Evolutionary conservation across 345 rosid genomes (phyloP).

Genomic region (Salix purpurea): DNA sequence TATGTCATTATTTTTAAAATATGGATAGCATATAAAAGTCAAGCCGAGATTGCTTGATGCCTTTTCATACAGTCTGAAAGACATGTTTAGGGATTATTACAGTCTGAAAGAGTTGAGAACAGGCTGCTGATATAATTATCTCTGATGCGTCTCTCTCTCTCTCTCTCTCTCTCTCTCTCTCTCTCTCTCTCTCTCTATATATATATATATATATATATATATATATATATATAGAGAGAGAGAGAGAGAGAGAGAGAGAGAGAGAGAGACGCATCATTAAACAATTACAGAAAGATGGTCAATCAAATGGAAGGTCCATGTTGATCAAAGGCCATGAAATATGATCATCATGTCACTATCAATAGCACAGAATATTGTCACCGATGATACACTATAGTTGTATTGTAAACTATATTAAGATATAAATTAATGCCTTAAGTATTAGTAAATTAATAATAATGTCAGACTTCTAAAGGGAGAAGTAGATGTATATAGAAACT

Average conservation of each 20-base stretch:
- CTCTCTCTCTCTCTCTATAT: no score
- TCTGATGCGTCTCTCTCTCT: neutral
- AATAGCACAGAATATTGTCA: neutral
- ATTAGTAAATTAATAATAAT: conserved; percentile 1
- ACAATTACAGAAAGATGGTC: neutral
- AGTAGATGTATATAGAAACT: neutral
- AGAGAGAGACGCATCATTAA: neutral
- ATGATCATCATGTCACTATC: neutral
- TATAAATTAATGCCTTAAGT: neutral
- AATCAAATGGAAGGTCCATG: no score
- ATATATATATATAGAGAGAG: no score
- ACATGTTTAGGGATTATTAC: neutral
- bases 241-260: no score
- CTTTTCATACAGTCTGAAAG: neutral
- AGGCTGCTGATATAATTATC: neutral
- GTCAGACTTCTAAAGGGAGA: conserved; percentile 19
- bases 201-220: no score
- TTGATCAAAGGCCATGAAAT: neutral
- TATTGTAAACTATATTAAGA: neutral
- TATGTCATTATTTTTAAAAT: neutral
- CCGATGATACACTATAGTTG: neutral
- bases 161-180: no score
- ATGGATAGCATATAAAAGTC: neutral
- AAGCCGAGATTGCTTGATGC: neutral
- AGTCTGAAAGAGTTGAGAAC: neutral